Evolutionary conservation across 1,139 yeast genomes (phyloP), one percentile per base, ranked within the genome.

Genomic region (Yamadazyma buinensis): DNA sequence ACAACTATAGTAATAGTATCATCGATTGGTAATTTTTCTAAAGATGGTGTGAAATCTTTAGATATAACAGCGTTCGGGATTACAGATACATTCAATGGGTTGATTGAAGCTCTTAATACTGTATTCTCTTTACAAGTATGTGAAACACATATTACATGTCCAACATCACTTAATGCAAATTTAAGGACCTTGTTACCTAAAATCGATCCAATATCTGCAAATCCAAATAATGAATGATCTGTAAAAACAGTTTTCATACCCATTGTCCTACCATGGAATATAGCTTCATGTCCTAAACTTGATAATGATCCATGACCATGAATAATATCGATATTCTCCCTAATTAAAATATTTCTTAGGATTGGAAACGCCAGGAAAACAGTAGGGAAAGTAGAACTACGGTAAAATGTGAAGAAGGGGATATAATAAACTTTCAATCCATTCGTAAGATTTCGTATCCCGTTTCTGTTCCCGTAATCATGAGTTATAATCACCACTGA

Each of bases 101-200:
- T 85, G 29, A 90, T 60, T 1, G 84, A 77, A 0, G 95, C 95
- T 36, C 99, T 63, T 13, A 92, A 66, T 2, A 90, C 96, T 4
- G 96, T 88, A 51, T 94, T 94, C 50, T 94, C 99, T 55, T 92
- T 90, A 57, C 97, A 88, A 0, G 97, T 92, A 54, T 94, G 95
- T 3, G 96, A 86, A 2, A 94, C 99, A 56, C 97, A 87, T 15
- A 94, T 90, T 30, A 85, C 88, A 57, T 92, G 94, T 34, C 95
- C 95, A 7, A 88, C 80, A 49, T 88, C 95, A 32, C 86, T 82
- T 35, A 88, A 58, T 0, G 95, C 78, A 61, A 88, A 92, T 48
- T 86, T 86, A 38, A 94, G 64, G 6, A 84, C 63, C 57, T 94
- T 94, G 57, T 92, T 92, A 9, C 95, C 95, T 47, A 88, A 62